Percentiles rank a stretch among this genome's conserved stretches.
Conservation (phyloP, 2,329 filamentous ascomycete genomes). For the Fusarium ambrosium region DNA sequence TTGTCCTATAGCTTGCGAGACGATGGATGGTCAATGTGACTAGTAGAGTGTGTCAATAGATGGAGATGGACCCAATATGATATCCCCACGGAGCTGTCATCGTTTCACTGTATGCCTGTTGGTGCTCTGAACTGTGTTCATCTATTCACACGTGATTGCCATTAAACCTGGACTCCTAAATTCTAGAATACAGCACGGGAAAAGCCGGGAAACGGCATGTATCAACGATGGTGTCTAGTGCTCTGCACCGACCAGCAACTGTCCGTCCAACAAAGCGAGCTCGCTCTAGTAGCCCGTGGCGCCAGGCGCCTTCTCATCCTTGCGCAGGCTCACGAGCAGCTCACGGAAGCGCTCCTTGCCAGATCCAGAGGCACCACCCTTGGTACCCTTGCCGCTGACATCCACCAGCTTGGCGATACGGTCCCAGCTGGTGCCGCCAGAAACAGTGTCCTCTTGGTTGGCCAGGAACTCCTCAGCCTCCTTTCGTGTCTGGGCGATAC, state of each 20-base stretch:
- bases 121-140: conserved; percentile 32
- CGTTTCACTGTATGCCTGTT: neutral
- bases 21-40: conserved; percentile 36
- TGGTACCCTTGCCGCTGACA: conserved; percentile 90
- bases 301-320: conserved; percentile 88
- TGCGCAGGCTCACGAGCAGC: conserved; percentile 85
- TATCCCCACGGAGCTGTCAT: conserved; percentile 26
- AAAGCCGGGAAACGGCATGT: conserved; percentile 43
- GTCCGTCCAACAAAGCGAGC: conserved; percentile 12
- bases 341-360: conserved; percentile 98
- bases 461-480: conserved; percentile 95
- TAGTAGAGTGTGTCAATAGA: conserved; percentile 48
- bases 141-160: conserved; percentile 49
- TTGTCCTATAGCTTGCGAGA: conserved; percentile 20
- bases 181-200: conserved; percentile 47
- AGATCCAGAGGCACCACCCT: conserved; percentile 88
- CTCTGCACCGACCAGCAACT: conserved; percentile 38
- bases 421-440: conserved; percentile 98
- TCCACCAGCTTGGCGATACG: conserved; percentile 98
- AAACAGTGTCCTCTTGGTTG: conserved; percentile 90
- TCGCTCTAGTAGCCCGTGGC: conserved; percentile 70
- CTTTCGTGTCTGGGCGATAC: conserved; percentile 85
- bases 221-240: conserved; percentile 37
- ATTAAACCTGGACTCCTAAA: conserved; percentile 51
- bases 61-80: conserved; percentile 33